A percentile compares a stretch with the other conserved stretches of the same genome.
Evolutionary conservation across 1,284 basidiomycete species (phyloP).

Genomic region (Ustilago loliicola): DNA sequence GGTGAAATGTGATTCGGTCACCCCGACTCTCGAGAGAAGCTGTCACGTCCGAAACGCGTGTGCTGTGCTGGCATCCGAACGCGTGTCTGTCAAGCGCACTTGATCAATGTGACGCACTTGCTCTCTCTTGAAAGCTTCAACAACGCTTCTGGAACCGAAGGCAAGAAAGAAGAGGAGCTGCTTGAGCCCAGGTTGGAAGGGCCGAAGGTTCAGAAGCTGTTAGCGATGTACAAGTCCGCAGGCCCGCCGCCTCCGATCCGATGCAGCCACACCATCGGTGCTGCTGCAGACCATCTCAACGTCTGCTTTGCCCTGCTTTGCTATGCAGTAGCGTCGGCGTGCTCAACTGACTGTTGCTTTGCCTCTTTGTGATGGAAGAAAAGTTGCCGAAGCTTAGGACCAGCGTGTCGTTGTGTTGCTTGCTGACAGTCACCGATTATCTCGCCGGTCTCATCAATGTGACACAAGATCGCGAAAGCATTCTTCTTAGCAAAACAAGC

Average conservation of each 20-base stretch:
- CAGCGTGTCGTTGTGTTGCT: background rate
- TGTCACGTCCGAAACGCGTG: background rate
- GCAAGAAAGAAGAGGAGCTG: too few relatives aligned
- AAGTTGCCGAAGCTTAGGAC: background rate
- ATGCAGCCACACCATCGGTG: background rate
- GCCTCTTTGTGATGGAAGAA: background rate
- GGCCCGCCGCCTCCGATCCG: slow-evolving; percentile 4
- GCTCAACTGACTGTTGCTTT: background rate
- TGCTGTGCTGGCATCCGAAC: background rate
- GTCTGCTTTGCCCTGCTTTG: background rate
- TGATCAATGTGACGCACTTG: background rate
- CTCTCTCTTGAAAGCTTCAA: background rate
- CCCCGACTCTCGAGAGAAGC: background rate
- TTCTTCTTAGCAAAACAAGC: too few relatives aligned
- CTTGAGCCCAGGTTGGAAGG: background rate
- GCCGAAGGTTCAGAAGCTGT: background rate
- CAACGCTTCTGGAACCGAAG: too few relatives aligned
- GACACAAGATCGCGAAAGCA: background rate
- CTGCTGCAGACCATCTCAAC: background rate
- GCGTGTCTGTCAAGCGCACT: too few relatives aligned
- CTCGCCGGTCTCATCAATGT: slow-evolving; percentile 2
- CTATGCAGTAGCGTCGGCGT: background rate
- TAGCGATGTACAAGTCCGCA: background rate
- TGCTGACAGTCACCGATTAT: background rate
- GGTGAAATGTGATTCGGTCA: slow-evolving; percentile 3